Base-by-base conservation (phyloP, 129 eudicot species). In the Ambrosia artemisiifolia region DNA sequence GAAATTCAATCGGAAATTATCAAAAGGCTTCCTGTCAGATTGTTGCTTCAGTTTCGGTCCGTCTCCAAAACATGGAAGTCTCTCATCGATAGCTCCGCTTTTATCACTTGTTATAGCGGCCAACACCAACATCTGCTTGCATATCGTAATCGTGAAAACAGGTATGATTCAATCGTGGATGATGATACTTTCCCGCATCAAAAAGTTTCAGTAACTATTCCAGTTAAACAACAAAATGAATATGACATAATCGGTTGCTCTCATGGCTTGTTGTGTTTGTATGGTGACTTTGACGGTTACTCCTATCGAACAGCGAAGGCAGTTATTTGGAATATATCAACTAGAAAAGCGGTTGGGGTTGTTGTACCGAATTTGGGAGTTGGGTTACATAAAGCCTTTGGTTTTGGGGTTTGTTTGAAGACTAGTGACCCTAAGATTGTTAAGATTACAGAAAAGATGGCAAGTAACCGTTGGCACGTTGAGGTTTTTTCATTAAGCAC, bases 361-460 rank as follows among this genome's bases (percentile, higher is more conserved):
- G 20, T 16, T 20, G 19, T 46, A 38, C 71, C 56, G 13, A 13
- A 36, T 36, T 18, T 19, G 7, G 5, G 0, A 1, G 5, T 4
- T 5, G 3, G 14, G 3, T n/a, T 7, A 7, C 1, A 38, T 0
- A n/a, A 2, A 7, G 33, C 16, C 17, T 7, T 68, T 48, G 73
- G 73, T 49, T 68, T 68, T 49, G 73, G 73, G 47, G 73, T 68
- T 32, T 33, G 24, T 30, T 60, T 46, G 3, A 14, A 28, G 46
- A 68, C 73, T 11, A 32, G 11, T 48, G 73, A 67, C 60, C 72
- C 72, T 67, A 67, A 42, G 43, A 49, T 67, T 33, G 72, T 67
- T 7, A 48, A 51, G 16, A 49, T 68, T 32, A 68, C n/a, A 68
- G 33, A 28, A 5, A 0, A 3, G 24, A 12, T 11, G 16, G 47